Base-by-base conservation (phyloP, 768 basidiomycete species). In the Agrocybe chaxingu region DNA sequence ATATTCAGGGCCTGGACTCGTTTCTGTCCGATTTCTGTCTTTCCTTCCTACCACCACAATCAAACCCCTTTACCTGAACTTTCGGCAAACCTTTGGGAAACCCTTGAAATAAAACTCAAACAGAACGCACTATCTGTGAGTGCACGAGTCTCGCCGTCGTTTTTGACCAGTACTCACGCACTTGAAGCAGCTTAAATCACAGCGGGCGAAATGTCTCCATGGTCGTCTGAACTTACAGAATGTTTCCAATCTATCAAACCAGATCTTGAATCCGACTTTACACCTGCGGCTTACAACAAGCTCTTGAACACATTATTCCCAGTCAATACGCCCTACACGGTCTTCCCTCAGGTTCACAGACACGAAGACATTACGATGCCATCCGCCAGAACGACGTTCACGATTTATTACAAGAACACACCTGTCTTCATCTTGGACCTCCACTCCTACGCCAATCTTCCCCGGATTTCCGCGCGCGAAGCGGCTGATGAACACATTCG, bases 271-370 rank as follows among this genome's bases (percentile, higher is more conserved):
- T 52, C 59, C 10, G 59, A 60, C 36, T 60, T 60, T 34, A 57
- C 56, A 6, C 59, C 59, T 46, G 59, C 59, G 43, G 57, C 68
- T 4, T 71, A 68, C 54, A 72, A 69, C 56, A 70, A 69, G 44
- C 64, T 72, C 8, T 53, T 72, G 12, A 58, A 67, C 54, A 66
- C 62, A 1, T 64, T 70, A 19, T 72, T 71, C 55, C 66, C 68
- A 13, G 57, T 60, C 16, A 65, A 68, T 47, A 62, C 64, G 1
- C 59, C 63, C n/a, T 70, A 63, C 55, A 61, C 63, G 7, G 67
- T 70, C 48, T 56, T 57, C n/a, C 67, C 69, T 2, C 52, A 61
- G 33, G 66, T 58, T n/a, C 59, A 55, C 4, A 47, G 45, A 2
- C 48, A 57, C 11, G 50, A 52, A 12, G 56, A 60, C 4, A 39